Base-by-base conservation (phyloP, 257 asterid species). In the Jacaranda copaia region DNA sequence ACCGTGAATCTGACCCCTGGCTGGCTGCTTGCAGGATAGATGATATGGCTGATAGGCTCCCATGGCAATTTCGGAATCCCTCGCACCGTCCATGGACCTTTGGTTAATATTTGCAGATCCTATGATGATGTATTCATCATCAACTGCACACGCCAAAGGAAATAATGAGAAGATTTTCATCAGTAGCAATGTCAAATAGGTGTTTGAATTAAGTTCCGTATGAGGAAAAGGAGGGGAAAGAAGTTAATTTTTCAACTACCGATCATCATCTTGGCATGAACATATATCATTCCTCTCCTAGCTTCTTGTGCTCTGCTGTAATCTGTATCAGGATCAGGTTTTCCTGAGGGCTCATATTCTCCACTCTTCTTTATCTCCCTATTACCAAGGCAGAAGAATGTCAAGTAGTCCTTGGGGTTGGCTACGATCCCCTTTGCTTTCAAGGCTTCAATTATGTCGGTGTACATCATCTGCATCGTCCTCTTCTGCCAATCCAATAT, bases 21-120 rank as follows among this genome's bases (percentile, higher is more conserved):
- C 97, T 3, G 90, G 93, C 55, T 80, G 74, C 68, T 51, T 73
- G 48, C 64, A 49, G 0, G 97, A 79, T 3, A 88, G 83, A 62
- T 89, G 96, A 75, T 78, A 71, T 0, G 97, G 97, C 66, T 91
- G 97, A 75, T 85, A 91, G 0, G 89, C 96, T 59, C 93, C 97
- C 93, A 91, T 91, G 0, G 96, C 96, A 5, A 91, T 91, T 51
- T 91, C 97, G 4, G 96, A 84, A 63, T 91, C 97, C 62, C 93
- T 80, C 0, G 89, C 89, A 0, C 97, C 97, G 10, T 85, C 96
- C 96, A 91, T 84, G 5, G 97, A 91, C 39, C 97, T 84, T 60
- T 91, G 91, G 87, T 91, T 91, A 78, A 91, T 89, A 61, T 91
- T 91, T 0, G 97, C 97, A 0, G 96, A 91, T 51, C 97, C 96